phyloP scores from a whole-genome alignment of 495 filamentous ascomycete species.

The Hyaloscypha variabilis region DNA sequence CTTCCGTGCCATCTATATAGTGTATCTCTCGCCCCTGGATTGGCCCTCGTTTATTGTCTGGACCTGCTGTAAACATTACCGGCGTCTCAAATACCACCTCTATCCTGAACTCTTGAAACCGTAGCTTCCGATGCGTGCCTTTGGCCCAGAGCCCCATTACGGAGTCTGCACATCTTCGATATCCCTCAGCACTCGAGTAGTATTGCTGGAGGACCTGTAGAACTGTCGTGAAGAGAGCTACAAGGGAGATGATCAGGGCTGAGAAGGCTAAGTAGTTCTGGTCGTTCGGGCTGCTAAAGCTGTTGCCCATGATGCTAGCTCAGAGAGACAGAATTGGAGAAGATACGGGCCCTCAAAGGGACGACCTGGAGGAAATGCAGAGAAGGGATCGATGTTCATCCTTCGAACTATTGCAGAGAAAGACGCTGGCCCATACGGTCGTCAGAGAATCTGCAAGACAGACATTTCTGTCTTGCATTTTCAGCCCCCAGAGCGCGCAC shows the following conservation, averaged over 20 bases:
- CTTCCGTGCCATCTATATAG: slow-evolving; percentile 41
- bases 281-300: slow-evolving; percentile 17
- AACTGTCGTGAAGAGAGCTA: slow-evolving; percentile 30
- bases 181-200: slow-evolving; percentile 33
- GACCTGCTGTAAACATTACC: slow-evolving; percentile 48
- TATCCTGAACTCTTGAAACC: slow-evolving; percentile 45
- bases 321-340: background rate
- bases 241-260: slow-evolving; percentile 30
- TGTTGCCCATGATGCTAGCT: slow-evolving; percentile 12
- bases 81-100: slow-evolving; percentile 53
- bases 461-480: slow-evolving; percentile 1
- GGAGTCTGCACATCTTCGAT: slow-evolving; percentile 26
- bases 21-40: slow-evolving; percentile 36
- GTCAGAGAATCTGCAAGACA: background rate
- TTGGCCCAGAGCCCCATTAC: slow-evolving; percentile 50
- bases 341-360: background rate
- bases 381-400: slow-evolving; percentile 2
- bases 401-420: background rate
- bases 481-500: slow-evolving; percentile 4
- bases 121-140: slow-evolving; percentile 43
- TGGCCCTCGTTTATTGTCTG: slow-evolving; percentile 43
- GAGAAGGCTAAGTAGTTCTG: slow-evolving; percentile 30
- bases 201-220: slow-evolving; percentile 32
- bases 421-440: background rate
- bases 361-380: background rate